Evolutionary conservation across 73 alveolate species (phyloP).

Genomic region (Paramecium sexaurelia): DNA sequence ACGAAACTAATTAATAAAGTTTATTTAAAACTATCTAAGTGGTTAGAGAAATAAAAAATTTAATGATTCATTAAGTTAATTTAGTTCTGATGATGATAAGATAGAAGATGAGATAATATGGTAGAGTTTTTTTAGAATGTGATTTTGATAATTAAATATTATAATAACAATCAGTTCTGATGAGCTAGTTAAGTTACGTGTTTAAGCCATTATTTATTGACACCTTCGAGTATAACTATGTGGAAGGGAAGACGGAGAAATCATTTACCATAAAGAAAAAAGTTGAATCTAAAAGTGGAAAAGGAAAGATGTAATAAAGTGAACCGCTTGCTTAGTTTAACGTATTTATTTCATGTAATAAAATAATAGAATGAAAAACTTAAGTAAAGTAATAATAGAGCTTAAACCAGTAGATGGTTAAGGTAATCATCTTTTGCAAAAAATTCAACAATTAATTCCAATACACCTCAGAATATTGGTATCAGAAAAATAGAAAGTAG

Average conservation of each 20-base stretch:
- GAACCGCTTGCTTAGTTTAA: neutral
- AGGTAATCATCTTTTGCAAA: neutral
- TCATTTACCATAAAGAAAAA: neutral
- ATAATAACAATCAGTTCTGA: neutral
- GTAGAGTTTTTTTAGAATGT: neutral
- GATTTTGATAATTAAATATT: neutral
- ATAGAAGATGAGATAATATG: neutral
- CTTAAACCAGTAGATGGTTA: neutral
- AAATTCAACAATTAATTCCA: neutral
- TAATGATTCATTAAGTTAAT: neutral
- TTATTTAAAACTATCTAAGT: neutral
- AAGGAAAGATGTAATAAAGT: neutral
- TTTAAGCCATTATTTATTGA: neutral
- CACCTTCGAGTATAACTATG: neutral
- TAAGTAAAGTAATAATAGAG: neutral
- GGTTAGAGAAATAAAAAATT: neutral
- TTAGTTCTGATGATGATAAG: neutral
- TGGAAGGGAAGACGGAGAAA: neutral
- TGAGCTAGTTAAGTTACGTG: neutral
- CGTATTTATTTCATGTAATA: neutral
- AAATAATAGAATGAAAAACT: neutral
- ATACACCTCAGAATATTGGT: neutral
- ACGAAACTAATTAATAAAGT: neutral
- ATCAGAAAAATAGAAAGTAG: neutral
- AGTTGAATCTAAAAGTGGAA: neutral